phyloP scores from a whole-genome alignment of 768 basidiomycete genomes.

The Kwoniella dendrophila region DNA sequence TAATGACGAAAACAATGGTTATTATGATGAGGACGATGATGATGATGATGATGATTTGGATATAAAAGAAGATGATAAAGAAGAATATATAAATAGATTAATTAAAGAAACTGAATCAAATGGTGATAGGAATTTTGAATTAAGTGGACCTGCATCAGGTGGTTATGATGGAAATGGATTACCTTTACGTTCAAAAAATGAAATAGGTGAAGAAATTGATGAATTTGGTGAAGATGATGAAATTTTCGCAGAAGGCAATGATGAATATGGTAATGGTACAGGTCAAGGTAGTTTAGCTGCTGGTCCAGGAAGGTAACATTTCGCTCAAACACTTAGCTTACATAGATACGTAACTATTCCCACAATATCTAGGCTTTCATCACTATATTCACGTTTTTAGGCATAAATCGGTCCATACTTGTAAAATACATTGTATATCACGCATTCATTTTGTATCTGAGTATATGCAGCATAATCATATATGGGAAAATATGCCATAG shows the following conservation, averaged over 20 bases:
- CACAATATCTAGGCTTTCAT: no score
- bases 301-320: slow-evolving; percentile 5
- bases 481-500: no score
- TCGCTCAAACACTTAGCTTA: no score
- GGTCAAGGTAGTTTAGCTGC: slow-evolving; percentile 20
- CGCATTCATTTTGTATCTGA: no score
- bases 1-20: slow-evolving; percentile 1
- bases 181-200: slow-evolving; percentile 2
- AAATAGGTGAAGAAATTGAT: slow-evolving; percentile 40
- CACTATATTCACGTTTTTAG: no score
- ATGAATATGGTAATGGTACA: slow-evolving; percentile 30
- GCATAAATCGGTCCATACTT: no score
- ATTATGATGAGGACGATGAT: slow-evolving; percentile 21
- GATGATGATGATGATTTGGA: slow-evolving; percentile 19
- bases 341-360: no score
- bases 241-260: slow-evolving; percentile 41
- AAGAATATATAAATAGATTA: slow-evolving; percentile 16
- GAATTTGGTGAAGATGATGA: slow-evolving; percentile 46
- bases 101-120: slow-evolving; percentile 3
- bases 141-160: slow-evolving; percentile 18
- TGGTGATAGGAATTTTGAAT: slow-evolving; percentile 20
- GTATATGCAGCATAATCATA: no score
- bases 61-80: slow-evolving; percentile 14
- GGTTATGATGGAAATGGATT: slow-evolving; percentile 23
- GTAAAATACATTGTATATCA: no score